Base-by-base conservation (phyloP, 2,329 filamentous ascomycete genomes). In the Aplosporella prunicola region DNA sequence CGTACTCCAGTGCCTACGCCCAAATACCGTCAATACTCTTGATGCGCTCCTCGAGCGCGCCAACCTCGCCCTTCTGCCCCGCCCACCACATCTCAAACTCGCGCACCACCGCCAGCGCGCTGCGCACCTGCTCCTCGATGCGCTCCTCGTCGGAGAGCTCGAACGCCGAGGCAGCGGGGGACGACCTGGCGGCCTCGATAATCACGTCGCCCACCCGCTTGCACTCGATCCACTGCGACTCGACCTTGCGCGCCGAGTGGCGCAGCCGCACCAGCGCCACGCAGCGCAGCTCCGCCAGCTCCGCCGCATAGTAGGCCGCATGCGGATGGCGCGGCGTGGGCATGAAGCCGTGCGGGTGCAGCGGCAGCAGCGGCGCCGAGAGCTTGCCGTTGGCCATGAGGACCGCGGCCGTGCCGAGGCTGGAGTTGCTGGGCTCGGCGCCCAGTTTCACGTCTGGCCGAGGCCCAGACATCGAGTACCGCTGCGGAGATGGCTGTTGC, bases 191-290 rank as follows among this genome's bases (percentile, higher is more conserved):
- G n/a, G n/a, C n/a, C n/a, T n/a, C n/a, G n/a, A n/a, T n/a, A n/a
- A n/a, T n/a, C 30, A 33, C 30, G 31, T 23, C 20, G 25, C 25
- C 37, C 26, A 35, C 16, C 30, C 32, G 31, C 27, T 35, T 40
- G 27, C 32, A 40, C 31, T 58, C 53, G 27, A 44, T 42, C 53
- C 51, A 61, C 41, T 56, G 55, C 3, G 43, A 47, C 29, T 59
- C 55, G 14, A 62, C 52, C 31, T 56, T 51, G 46, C 50, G 53
- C 15, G 47, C 45, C 25, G 50, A 43, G 40, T 67, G 66, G 22
- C 61, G 60, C 39, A 69, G 58, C 35, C 64, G 62, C 3, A 61
- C 55, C 20, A 67, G 48, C n/a, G 57, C 52, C 38, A 58, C 55
- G 22, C 54, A 53, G 40, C 58, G 59, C 25, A 67, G 45, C 31